Evolutionary conservation across 768 basidiomycete species (phyloP), one percentile per base, ranked within the genome.

Genomic region (Naematelia aurantialba): DNA sequence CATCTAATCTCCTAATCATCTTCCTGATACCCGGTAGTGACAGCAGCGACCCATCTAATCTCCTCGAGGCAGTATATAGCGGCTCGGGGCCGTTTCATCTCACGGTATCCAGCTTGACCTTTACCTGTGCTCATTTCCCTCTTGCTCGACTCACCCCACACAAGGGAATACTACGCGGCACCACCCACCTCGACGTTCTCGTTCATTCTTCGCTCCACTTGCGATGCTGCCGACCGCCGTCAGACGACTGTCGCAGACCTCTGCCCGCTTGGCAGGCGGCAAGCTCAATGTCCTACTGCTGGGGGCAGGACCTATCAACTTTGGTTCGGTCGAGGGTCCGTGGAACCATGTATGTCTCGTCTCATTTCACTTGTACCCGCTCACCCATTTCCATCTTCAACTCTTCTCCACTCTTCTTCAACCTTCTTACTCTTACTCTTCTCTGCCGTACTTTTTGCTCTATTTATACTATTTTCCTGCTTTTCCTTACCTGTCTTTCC

Each of bases 221-320:
- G n/a, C n/a, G n/a, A n/a, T n/a, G n/a, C n/a, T n/a, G n/a, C n/a
- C 17, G 8, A 39, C 34, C 34, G 34, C 34, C 34, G 17, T 39
- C 34, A 39, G 17, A 39, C 8, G 17, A 17, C 17, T 39, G 34
- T 39, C 34, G 34, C 34, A 39, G 17, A 39, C 34, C 17, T 39
- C 25, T 11, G 24, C 30, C n/a, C n/a, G n/a, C n/a, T n/a, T n/a
- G 27, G 27, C 14, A 27, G 52, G 25, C 12, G 34, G n/a, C 17
- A 52, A 44, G 17, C 67, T 70, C 63, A 67, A 70, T 48, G 66
- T 70, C 19, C 54, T 70, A 1, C 58, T 70, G 17, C 45, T 68
- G 3, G 69, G 69, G 44, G 69, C 69, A 24, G 69, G 69, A 10
- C 56, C 51, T 8, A 60, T 66, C 61, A 69, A 69, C 52, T 69